Percentiles rank a stretch among this genome's conserved stretches.
Conservation (phyloP, 306 rosid genomes). For the Amphicarpaea edgeworthii region DNA sequence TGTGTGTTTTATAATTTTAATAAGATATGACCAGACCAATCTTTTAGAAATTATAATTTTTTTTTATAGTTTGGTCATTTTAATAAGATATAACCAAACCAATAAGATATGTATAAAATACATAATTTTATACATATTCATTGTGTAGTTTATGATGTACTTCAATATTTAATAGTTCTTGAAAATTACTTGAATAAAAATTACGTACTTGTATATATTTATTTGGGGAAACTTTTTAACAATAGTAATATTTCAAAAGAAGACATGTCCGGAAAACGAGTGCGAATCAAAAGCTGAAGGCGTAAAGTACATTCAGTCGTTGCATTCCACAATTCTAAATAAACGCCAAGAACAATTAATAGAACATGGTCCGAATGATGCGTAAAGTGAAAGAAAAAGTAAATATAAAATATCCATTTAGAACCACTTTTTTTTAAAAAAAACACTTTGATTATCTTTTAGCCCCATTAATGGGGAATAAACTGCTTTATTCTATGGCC, state of each 20-base stretch:
- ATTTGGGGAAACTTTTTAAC: not conserved
- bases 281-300: not conserved
- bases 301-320: not conserved
- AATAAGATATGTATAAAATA: no score
- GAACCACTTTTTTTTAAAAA: slow-evolving; percentile 12
- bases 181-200: no score
- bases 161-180: no score
- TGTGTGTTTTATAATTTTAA: no score
- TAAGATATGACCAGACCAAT: no score
- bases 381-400: not conserved
- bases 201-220: no score
- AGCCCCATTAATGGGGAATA: not conserved
- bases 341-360: not conserved
- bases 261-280: not conserved
- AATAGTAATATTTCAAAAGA: not conserved
- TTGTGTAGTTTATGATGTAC: no score
- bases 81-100: no score
- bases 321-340: not conserved
- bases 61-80: no score
- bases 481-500: not conserved
- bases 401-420: not conserved
- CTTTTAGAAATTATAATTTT: no score
- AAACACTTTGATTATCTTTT: slow-evolving; percentile 1
- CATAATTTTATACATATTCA: no score
- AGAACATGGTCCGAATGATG: no score